Base-by-base conservation (phyloP, 2,329 filamentous ascomycete genomes). In the Talaromyces sp. region DNA sequence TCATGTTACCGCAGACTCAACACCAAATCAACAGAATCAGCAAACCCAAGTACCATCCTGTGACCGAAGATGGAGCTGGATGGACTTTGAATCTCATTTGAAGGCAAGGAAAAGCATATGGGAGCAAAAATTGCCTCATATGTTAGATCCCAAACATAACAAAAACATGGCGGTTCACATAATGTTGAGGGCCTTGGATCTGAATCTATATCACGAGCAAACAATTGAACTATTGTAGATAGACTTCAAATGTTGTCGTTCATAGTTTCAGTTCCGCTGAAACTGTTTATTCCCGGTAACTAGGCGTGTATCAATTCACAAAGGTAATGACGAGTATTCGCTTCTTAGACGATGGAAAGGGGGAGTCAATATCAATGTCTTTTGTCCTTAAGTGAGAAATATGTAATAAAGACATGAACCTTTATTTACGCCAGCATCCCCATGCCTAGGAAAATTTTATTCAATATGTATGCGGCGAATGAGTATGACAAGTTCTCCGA, bases 381-480 rank as follows among this genome's bases (percentile, higher is more conserved):
- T 32, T 32, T 32, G 9, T 32, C 31, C 2, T 12, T 11, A 32
- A 12, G 12, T 32, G 27, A 29, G 27, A 29, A 29, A 29, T 29
- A 29, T 7, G 8, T 7, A 7, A 29, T 29, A 29, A 29, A 29
- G 27, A 29, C 27, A 29, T 29, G 8, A 29, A 29, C 8, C 3
- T 29, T 29, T 27, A 3, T 29, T 29, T 29, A 4, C 27, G 5
- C 1, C 5, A 12, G 31, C 2, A 32, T 32, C 12, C 8, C 8
- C 2, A 43, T n/a, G 8, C 38, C 17, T 43, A n/a, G 41, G 41
- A 2, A 5, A 46, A 27, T 14, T 43, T 38, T 38, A 21, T 54
- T 32, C 24, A 9, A 27, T 77, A 75, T 1, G 87, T 88, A 41
- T 91, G 76, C 74, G 91, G 91, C 48, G 83, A 74, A 57, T 61